Conservation (phyloP, 306 rosid genomes). For the Leucaena leucocephala region DNA sequence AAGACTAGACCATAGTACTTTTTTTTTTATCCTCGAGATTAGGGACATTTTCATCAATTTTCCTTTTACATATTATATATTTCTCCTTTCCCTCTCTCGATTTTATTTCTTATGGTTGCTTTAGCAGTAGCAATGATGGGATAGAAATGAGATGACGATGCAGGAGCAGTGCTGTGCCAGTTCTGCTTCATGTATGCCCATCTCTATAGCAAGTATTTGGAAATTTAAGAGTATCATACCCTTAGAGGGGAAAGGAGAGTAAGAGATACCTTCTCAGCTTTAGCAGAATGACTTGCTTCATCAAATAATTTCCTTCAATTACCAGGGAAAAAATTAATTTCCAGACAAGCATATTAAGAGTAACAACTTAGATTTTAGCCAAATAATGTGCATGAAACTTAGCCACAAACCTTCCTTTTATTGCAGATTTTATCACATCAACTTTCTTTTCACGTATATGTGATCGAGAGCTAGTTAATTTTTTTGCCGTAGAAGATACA, state of each 20-base stretch:
- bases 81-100: background rate
- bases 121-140: background rate
- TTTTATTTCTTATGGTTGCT: background rate
- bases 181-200: slow-evolving; percentile 5
- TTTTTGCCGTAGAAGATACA: slow-evolving; percentile 49
- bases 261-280: slow-evolving; percentile 61
- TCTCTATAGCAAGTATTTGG: background rate
- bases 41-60: background rate
- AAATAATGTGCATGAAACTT: background rate
- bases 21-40: too few relatives aligned
- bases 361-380: slow-evolving; percentile 19
- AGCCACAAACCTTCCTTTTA: slow-evolving; percentile 67
- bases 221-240: slow-evolving; percentile 11
- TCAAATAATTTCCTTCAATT: slow-evolving; percentile 75
- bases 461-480: slow-evolving; percentile 41
- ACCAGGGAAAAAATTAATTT: slow-evolving; percentile 4
- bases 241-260: background rate
- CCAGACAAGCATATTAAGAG: background rate
- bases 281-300: slow-evolving; percentile 47
- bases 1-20: background rate
- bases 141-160: background rate
- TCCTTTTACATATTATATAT: background rate
- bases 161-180: background rate
- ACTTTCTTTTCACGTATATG: slow-evolving; percentile 54
- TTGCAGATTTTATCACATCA: slow-evolving; percentile 30